Evolutionary conservation across 2,329 filamentous ascomycete genomes (phyloP).

Genomic region (Monascus ruber): DNA sequence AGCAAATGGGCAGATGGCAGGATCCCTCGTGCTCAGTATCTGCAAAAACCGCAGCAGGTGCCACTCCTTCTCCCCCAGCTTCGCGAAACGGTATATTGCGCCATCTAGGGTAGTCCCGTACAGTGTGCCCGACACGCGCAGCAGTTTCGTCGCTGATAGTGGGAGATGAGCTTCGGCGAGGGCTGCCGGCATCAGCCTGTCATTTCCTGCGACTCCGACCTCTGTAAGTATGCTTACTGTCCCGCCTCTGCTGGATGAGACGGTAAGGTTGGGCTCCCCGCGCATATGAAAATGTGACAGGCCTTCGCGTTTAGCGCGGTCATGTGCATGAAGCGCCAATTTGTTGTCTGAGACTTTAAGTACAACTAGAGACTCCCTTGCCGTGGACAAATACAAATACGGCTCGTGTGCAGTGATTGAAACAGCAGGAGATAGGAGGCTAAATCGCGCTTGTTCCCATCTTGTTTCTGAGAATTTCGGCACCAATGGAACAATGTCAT

Average conservation of each 20-base stretch:
- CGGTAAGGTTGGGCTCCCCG: conserved; percentile 31
- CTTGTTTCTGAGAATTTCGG: conserved; percentile 30
- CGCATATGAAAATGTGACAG: conserved; percentile 29
- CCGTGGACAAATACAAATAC: conserved; percentile 44
- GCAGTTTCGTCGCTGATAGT: conserved; percentile 22
- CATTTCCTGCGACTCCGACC: conserved; percentile 10
- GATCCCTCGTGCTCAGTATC: conserved; percentile 47
- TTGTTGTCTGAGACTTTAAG: conserved; percentile 30
- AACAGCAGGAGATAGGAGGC: conserved; percentile 39
- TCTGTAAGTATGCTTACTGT: conserved; percentile 33
- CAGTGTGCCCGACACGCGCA: conserved; percentile 33
- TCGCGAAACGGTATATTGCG: conserved; percentile 55
- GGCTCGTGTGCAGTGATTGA: conserved; percentile 37
- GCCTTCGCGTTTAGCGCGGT: conserved; percentile 20
- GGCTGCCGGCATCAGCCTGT: conserved; percentile 20
- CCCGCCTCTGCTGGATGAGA: conserved; percentile 42
- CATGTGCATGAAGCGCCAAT: conserved; percentile 23
- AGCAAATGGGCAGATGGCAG: conserved; percentile 40
- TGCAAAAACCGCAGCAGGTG: conserved; percentile 62
- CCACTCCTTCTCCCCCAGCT: conserved; percentile 54
- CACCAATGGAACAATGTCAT: conserved; percentile 31
- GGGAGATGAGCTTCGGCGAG: conserved; percentile 23
- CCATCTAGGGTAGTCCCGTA: conserved; percentile 61
- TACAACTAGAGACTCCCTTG: conserved; percentile 41
- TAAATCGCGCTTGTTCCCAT: conserved; percentile 30